These are phyloP conservation scores for Primulina huaijiensis DNA, from an alignment of 257 asterid species.

Conservation along the genomic window DNA sequence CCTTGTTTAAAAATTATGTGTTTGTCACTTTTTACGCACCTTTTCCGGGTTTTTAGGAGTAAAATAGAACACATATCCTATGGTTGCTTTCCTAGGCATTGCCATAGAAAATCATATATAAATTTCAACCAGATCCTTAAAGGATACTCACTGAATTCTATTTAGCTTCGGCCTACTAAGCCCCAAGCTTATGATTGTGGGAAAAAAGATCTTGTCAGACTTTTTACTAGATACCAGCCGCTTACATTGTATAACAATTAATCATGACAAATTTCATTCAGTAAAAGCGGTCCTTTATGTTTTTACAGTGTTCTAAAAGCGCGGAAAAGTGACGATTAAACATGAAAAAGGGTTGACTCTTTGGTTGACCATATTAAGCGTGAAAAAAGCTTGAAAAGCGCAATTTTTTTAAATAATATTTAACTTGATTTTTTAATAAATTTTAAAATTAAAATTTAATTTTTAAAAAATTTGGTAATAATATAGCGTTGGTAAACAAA, in stretches of 20 bases:
- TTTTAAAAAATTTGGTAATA: too few species aligned
- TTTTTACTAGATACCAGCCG: background rate
- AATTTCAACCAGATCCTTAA: background rate
- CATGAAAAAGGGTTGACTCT: too few species aligned
- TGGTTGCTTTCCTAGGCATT: background rate
- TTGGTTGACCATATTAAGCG: too few species aligned
- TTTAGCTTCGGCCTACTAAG: too few species aligned
- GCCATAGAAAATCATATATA: background rate
- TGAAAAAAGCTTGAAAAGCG: too few species aligned
- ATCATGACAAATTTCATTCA: background rate
- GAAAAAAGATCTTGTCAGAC: background rate
- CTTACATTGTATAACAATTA: background rate
- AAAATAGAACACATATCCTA: background rate
- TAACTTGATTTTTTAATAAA: too few species aligned
- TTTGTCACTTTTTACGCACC: background rate
- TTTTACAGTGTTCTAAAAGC: background rate
- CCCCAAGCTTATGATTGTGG: too few species aligned
- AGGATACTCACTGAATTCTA: too few species aligned
- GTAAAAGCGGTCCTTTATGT: background rate
- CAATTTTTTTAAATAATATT: too few species aligned
- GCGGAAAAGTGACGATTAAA: too few species aligned
- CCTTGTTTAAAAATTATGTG: conserved; percentile 13
- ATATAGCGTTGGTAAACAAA: too few species aligned
- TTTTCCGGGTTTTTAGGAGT: conserved; percentile 8
- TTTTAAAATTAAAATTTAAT: too few species aligned